Percentiles rank a stretch among this genome's conserved stretches.
These are phyloP conservation scores for Populus alba DNA, from an alignment of 345 rosid species.

Conservation along the genomic window DNA sequence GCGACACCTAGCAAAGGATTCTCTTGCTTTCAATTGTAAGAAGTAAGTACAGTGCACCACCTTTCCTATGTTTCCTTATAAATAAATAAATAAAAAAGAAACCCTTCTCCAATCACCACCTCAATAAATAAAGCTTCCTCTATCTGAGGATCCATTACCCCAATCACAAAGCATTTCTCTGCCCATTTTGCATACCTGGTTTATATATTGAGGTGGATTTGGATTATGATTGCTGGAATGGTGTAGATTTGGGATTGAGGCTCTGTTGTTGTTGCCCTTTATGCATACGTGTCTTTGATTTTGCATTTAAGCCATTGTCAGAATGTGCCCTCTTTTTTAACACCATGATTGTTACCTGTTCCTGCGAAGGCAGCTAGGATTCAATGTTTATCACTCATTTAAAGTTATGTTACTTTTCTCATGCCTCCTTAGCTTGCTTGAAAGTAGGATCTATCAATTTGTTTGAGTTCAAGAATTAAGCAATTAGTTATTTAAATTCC, in stretches of 20 bases:
- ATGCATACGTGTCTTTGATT: neutral
- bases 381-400: neutral
- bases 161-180: neutral
- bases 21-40: constrained; percentile 92
- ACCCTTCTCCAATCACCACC: neutral
- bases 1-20: constrained; percentile 78
- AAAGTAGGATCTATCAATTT: neutral
- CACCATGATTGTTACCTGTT: neutral
- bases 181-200: neutral
- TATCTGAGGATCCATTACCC: no score
- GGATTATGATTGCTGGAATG: neutral
- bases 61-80: neutral
- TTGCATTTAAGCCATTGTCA: neutral
- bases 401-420: neutral
- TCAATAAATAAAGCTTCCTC: no score
- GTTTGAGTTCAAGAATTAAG: neutral
- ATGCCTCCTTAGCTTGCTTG: neutral
- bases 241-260: neutral
- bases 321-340: neutral
- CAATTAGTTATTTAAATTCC: neutral
- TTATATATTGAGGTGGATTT: neutral
- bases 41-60: constrained; percentile 51
- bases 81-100: no score
- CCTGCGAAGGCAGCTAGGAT: neutral
- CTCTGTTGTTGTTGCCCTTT: neutral